These are phyloP conservation scores for Boletus rubroflammeus DNA, from an alignment of 768 basidiomycete species.

Conservation along the genomic window DNA sequence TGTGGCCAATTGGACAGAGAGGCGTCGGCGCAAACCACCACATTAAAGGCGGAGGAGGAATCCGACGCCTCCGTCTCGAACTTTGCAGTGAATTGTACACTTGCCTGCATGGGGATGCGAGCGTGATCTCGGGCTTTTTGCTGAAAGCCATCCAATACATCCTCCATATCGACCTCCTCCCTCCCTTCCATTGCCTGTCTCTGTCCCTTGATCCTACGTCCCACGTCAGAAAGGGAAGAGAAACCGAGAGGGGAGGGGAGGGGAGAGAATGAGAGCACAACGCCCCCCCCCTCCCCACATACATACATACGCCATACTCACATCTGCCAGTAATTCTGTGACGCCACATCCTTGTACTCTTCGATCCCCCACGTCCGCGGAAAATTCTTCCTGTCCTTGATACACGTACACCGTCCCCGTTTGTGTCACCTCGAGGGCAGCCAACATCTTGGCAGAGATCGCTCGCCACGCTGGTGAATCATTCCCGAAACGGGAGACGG, in stretches of 20 bases:
- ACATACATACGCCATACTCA: constrained; percentile 30
- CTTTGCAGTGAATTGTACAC: background rate
- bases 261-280: no score
- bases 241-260: background rate
- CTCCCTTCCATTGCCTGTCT: constrained; percentile 31
- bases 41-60: background rate
- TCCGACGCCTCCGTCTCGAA: background rate
- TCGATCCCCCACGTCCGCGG: constrained; percentile 62
- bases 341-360: constrained; percentile 69
- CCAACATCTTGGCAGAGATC: constrained; percentile 60
- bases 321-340: constrained; percentile 57
- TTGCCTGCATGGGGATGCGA: constrained; percentile 65
- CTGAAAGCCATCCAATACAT: constrained; percentile 53
- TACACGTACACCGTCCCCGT: constrained; percentile 69
- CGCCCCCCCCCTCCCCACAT: background rate
- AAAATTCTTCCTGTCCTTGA: constrained; percentile 73
- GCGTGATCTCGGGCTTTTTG: constrained; percentile 70
- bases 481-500: constrained; percentile 63
- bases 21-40: background rate
- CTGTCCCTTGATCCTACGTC: constrained; percentile 37
- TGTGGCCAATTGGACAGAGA: background rate
- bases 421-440: constrained; percentile 57
- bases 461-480: constrained; percentile 55
- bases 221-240: background rate
- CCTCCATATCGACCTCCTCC: constrained; percentile 55